Base-by-base conservation (phyloP, 2,329 filamentous ascomycete genomes). In the Fonsecaea monophora region DNA sequence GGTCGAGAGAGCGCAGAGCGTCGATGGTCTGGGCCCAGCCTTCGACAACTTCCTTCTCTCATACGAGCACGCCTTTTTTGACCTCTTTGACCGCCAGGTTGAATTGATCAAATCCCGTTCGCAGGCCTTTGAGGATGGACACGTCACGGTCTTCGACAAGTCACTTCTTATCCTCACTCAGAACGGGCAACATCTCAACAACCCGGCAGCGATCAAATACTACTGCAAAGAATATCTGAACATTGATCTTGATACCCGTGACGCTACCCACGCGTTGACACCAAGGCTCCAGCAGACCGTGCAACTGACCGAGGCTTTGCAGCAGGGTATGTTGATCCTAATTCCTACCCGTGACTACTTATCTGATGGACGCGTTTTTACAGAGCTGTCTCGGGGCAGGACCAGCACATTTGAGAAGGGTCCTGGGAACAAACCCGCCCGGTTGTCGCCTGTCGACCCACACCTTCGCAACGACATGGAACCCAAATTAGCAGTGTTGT, bases 111-210 rank as follows among this genome's bases (percentile, higher is more conserved):
- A 74, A 53, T 73, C 73, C 32, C 80, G 80, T 55, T 77, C 77
- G 1, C 74, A 76, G 61, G 69, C 71, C 3, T 70, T 77, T 21
- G 72, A 77, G 37, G 75, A 79, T 50, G 74, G 73, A 6, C 74
- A 81, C 60, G 68, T 81, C 64, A 81, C 77, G 1, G 68, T 81
- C 67, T 81, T 77, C 37, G 80, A 82, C 70, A 77, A 74, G 62
- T 75, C 76, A n/a, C 67, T 82, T 18, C 60, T 81, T 50, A 64
- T 71, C 8, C 70, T 81, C 37, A 78, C 75, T 12, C 67, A 72
- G 1, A 72, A 77, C 37, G 78, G 77, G 38, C 72, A 73, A 6
- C 69, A 75, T 8, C 65, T 77, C 30, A 69, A 72, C 40, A 73
- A 76, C 12, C 60, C 74, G 12, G 75, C 77, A 2, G 76, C 77